phyloP scores from a whole-genome alignment of 257 asterid species.

The Primulina eburnea region DNA sequence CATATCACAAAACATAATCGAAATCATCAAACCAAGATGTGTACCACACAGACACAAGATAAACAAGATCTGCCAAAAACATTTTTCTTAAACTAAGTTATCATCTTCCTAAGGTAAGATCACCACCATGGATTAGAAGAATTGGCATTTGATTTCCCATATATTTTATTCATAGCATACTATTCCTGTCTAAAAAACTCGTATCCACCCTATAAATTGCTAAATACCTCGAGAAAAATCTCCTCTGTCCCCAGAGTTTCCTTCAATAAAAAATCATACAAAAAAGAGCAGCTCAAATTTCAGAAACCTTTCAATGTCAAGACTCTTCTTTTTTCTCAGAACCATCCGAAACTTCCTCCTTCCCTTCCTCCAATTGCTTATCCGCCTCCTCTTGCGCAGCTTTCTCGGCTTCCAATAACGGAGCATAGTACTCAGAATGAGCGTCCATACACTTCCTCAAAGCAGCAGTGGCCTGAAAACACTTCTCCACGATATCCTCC shows the following conservation, averaged over 20 bases:
- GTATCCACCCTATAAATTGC: slow-evolving; percentile 5
- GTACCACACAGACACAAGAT: not conserved
- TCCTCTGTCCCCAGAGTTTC: slow-evolving; percentile 21
- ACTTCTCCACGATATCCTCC: slow-evolving; percentile 63
- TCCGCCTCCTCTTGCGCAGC: slow-evolving; percentile 53
- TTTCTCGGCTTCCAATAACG: slow-evolving; percentile 65
- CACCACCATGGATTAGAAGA: slow-evolving; percentile 19
- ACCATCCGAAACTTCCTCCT: slow-evolving; percentile 2
- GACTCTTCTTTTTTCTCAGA: not conserved
- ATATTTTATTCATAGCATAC: slow-evolving; percentile 31
- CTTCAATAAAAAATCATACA: not conserved
- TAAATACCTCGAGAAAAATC: slow-evolving; percentile 24
- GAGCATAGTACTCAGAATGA: slow-evolving; percentile 66
- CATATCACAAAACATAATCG: not conserved
- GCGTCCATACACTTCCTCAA: slow-evolving; percentile 79
- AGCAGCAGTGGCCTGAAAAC: slow-evolving; percentile 48
- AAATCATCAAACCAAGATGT: not conserved
- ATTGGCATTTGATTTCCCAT: slow-evolving; percentile 1
- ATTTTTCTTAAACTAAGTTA: not conserved
- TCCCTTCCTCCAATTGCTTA: slow-evolving; percentile 47
- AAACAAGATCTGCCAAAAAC: not conserved
- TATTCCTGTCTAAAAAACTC: slow-evolving; percentile 19
- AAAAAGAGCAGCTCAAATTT: not conserved
- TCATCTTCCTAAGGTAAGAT: not conserved
- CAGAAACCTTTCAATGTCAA: slow-evolving; percentile 13